These are phyloP conservation scores for Lojkania enalia DNA, from an alignment of 2,329 filamentous ascomycete genomes.

Conservation along the genomic window DNA sequence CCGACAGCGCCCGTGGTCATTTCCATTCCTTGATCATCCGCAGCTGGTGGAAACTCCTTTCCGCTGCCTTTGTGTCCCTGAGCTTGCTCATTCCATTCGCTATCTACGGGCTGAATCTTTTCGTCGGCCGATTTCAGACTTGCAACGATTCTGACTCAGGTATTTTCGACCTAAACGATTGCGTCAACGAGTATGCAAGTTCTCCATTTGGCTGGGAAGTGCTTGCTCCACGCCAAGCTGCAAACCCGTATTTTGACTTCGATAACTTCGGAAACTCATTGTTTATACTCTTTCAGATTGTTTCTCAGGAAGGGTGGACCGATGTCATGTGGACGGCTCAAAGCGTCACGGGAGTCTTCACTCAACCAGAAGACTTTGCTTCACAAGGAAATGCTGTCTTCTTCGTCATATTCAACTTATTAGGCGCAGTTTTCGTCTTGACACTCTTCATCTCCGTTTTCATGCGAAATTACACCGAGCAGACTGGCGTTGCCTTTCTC, in stretches of 20 bases:
- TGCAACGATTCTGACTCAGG: slow-evolving; percentile 74
- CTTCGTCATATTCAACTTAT: slow-evolving; percentile 93
- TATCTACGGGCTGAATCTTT: slow-evolving; percentile 92
- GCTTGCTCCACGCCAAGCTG: slow-evolving; percentile 76
- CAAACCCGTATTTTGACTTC: slow-evolving; percentile 86
- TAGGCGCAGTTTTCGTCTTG: slow-evolving; percentile 93
- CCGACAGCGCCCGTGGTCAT: slow-evolving; percentile 90
- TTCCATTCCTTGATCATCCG: slow-evolving; percentile 96
- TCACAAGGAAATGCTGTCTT: slow-evolving; percentile 88
- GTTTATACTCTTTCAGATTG: slow-evolving; percentile 97
- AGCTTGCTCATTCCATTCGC: slow-evolving; percentile 95
- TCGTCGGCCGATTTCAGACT: slow-evolving; percentile 75
- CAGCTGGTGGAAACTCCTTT: slow-evolving; percentile 91
- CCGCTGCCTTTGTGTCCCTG: slow-evolving; percentile 88
- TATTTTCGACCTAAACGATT: slow-evolving; percentile 67
- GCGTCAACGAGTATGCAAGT: slow-evolving; percentile 80
- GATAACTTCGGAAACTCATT: slow-evolving; percentile 92
- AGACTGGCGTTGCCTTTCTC: slow-evolving; percentile 94
- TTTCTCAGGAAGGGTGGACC: slow-evolving; percentile 97
- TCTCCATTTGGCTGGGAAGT: slow-evolving; percentile 83
- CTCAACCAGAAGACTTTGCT: slow-evolving; percentile 70
- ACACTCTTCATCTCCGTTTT: slow-evolving; percentile 98
- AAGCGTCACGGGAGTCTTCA: slow-evolving; percentile 74
- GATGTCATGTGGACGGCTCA: slow-evolving; percentile 88
- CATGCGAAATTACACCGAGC: slow-evolving; percentile 99